Conservation (phyloP, 2,329 filamentous ascomycete species). For the Fusarium palustre region DNA sequence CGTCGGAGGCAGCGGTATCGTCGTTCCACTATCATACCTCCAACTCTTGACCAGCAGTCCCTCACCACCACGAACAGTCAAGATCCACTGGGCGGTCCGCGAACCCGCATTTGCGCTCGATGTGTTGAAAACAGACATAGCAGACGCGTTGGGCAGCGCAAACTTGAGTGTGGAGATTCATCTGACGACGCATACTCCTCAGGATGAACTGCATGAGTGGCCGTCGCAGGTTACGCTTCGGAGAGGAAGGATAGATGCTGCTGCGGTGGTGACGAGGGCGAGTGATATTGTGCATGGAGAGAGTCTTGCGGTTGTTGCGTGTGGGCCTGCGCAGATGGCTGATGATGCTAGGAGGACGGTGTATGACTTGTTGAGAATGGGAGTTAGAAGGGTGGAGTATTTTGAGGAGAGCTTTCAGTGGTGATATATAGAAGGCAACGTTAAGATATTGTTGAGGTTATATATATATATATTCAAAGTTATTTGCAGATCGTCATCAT, state of each 20-base stretch:
- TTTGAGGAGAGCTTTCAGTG: slow-evolving; percentile 60
- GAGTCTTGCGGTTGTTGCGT: slow-evolving; percentile 57
- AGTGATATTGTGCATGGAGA: slow-evolving; percentile 38
- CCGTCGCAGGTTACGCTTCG: slow-evolving; percentile 35
- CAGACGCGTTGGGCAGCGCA: slow-evolving; percentile 43
- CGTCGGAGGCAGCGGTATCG: slow-evolving; percentile 60
- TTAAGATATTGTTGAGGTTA: background rate
- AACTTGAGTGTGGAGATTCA: slow-evolving; percentile 54
- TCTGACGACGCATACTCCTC: slow-evolving; percentile 45
- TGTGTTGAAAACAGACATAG: slow-evolving; percentile 51
- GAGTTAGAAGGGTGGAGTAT: slow-evolving; percentile 52
- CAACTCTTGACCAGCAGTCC: slow-evolving; percentile 39
- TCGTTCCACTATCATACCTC: slow-evolving; percentile 57
- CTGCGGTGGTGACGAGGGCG: slow-evolving; percentile 49
- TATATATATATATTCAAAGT: too few relatives aligned
- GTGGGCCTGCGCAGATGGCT: slow-evolving; percentile 59
- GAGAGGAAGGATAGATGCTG: slow-evolving; percentile 51
- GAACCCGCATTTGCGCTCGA: slow-evolving; percentile 54
- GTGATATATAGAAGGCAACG: slow-evolving; percentile 41
- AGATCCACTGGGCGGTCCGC: slow-evolving; percentile 59
- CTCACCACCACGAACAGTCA: slow-evolving; percentile 42
- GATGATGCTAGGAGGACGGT: slow-evolving; percentile 57
- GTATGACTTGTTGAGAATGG: slow-evolving; percentile 46
- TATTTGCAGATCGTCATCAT: too few relatives aligned
- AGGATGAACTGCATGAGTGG: slow-evolving; percentile 18